Percentiles rank a stretch among this genome's conserved stretches.
Evolutionary conservation across 2,329 filamentous ascomycete genomes (phyloP).

Genomic region (Scedosporium minutisporum): DNA sequence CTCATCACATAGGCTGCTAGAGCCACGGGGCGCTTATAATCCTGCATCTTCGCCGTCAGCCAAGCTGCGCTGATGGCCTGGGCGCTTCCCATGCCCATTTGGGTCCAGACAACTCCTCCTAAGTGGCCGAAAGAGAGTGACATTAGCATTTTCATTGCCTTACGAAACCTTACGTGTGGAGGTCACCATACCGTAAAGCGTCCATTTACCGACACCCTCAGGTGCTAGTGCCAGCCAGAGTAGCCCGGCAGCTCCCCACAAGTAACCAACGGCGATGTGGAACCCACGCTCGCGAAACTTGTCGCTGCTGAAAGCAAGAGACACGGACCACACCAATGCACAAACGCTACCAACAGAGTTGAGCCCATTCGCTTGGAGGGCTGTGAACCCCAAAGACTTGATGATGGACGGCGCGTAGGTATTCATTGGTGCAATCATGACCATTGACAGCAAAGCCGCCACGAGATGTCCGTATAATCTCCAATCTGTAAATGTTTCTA

Average conservation of each 20-base stretch:
- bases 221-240: conserved; percentile 19
- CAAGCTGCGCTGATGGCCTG: conserved; percentile 21
- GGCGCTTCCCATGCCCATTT: conserved; percentile 21
- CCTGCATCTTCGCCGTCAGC: conserved; percentile 19
- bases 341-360: conserved; percentile 19
- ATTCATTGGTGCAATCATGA: conserved; percentile 21
- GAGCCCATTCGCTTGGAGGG: conserved; percentile 18
- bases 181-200: conserved; percentile 13
- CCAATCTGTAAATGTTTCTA: conserved; percentile 18
- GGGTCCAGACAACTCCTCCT: conserved; percentile 20
- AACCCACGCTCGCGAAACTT: conserved; percentile 17
- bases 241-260: conserved; percentile 16
- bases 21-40: conserved; percentile 18
- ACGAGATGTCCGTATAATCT: conserved; percentile 18
- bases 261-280: conserved; percentile 18
- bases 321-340: conserved; percentile 16
- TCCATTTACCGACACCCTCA: conserved; percentile 14
- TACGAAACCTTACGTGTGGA: background rate
- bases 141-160: background rate
- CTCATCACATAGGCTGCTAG: conserved; percentile 21
- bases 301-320: conserved; percentile 18
- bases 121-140: background rate
- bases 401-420: conserved; percentile 21
- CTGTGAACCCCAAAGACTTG: conserved; percentile 17
- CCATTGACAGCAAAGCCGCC: conserved; percentile 18